phyloP scores from a whole-genome alignment of 257 asterid genomes.

The Coffea canephora region DNA sequence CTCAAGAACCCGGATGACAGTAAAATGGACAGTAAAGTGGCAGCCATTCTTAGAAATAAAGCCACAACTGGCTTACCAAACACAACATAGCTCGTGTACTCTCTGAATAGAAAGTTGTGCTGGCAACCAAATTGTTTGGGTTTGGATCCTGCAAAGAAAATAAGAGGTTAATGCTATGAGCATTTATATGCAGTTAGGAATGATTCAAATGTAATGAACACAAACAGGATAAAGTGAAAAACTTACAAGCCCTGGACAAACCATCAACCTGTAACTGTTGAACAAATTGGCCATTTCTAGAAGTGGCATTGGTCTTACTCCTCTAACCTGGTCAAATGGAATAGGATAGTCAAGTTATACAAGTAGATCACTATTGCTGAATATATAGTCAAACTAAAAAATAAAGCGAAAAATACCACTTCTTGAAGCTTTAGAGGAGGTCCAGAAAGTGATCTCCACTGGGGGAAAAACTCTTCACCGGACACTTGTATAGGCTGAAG shows the following conservation, averaged over 20 bases:
- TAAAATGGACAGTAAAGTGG: neutral
- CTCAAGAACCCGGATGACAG: neutral
- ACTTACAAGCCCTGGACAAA: conserved; percentile 90
- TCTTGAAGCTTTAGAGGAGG: conserved; percentile 95
- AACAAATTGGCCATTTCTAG: conserved; percentile 77
- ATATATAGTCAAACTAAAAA: neutral
- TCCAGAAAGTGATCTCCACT: conserved; percentile 96
- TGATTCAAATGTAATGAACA: conserved; percentile 6
- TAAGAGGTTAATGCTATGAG: neutral
- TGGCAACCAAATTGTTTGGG: conserved; percentile 77
- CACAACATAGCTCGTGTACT: conserved; percentile 88
- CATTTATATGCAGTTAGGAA: neutral
- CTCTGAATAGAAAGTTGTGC: conserved; percentile 89
- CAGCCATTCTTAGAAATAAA: neutral
- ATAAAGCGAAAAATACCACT: conserved; percentile 58
- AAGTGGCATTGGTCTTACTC: conserved; percentile 78
- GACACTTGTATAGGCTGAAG: conserved; percentile 72
- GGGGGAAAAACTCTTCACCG: conserved; percentile 88
- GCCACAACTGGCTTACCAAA: conserved; percentile 58
- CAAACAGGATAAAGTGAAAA: conserved; percentile 9
- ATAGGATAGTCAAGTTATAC: conserved; percentile 19
- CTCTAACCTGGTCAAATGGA: conserved; percentile 69
- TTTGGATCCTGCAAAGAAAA: conserved; percentile 75
- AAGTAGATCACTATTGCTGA: neutral
- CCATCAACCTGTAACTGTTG: conserved; percentile 52